Evolutionary conservation across 208 protist genomes (phyloP).

Genomic region (Leishmania guyanensis): DNA sequence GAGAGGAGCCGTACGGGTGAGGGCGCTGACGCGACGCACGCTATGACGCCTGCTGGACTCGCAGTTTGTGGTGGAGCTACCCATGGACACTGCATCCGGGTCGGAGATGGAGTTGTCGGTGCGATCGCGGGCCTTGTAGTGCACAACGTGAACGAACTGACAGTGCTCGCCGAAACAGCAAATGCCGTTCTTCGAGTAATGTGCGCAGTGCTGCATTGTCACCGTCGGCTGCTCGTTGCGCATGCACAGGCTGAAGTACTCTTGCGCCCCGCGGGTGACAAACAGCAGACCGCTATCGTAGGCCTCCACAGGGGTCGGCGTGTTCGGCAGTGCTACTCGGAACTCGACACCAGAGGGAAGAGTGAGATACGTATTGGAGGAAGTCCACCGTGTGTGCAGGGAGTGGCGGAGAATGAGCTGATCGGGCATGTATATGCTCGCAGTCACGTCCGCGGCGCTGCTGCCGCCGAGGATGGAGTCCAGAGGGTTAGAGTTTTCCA

Average conservation of each 20-base stretch:
- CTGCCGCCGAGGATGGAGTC: constrained; percentile 25
- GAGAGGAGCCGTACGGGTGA: constrained; percentile 45
- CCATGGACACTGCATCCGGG: constrained; percentile 29
- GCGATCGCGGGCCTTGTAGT: constrained; percentile 48
- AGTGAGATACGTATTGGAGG: constrained; percentile 47
- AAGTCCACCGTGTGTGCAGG: constrained; percentile 74
- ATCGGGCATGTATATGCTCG: constrained; percentile 41
- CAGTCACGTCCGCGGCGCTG: constrained; percentile 1
- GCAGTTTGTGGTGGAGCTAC: constrained; percentile 34
- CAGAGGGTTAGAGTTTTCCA: constrained; percentile 35
- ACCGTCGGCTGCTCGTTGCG: constrained; percentile 52
- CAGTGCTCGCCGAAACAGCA: constrained; percentile 82
- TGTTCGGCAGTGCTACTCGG: constrained; percentile 71
- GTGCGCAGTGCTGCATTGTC: constrained; percentile 80
- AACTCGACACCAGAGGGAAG: constrained; percentile 58
- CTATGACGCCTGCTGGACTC: constrained; percentile 17
- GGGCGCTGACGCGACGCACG: constrained; percentile 11
- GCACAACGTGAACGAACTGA: constrained; percentile 74
- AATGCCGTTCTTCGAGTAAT: constrained; percentile 81
- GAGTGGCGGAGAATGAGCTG: constrained; percentile 61
- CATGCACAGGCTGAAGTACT: constrained; percentile 64
- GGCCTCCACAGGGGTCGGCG: constrained; percentile 60
- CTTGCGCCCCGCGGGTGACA: constrained; percentile 63
- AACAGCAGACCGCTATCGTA: constrained; percentile 66
- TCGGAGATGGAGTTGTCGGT: constrained; percentile 49